Percentiles rank a stretch among this genome's conserved stretches.
phyloP scores from a whole-genome alignment of 768 basidiomycete genomes.

The Mycena chlorophos region DNA sequence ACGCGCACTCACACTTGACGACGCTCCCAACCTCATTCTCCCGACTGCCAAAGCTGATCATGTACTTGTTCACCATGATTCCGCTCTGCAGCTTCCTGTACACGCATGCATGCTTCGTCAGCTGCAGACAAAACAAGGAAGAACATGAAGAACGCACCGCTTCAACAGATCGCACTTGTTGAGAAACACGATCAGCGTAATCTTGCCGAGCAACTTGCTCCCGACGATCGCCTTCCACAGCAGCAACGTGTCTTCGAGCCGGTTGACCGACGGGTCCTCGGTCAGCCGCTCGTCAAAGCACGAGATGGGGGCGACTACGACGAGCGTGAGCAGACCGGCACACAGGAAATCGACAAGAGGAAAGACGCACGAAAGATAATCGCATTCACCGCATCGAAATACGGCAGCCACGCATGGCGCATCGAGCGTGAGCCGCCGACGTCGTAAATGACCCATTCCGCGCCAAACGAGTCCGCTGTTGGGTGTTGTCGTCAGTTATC shows the following conservation, averaged over 20 bases:
- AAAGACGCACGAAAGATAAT: conserved; percentile 68
- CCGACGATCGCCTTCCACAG: conserved; percentile 67
- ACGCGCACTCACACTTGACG: conserved; percentile 45
- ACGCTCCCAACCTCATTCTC: conserved; percentile 46
- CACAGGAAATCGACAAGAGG: neutral
- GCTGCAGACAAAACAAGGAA: neutral
- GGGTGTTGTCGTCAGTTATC: conserved; percentile 21
- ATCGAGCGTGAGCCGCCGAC: conserved; percentile 65
- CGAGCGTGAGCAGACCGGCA: conserved; percentile 24
- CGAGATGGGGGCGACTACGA: conserved; percentile 51
- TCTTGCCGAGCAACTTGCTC: conserved; percentile 56
- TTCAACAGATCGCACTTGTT: conserved; percentile 73
- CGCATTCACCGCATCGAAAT: conserved; percentile 71
- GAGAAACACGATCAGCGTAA: conserved; percentile 69
- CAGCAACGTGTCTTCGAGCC: conserved; percentile 70
- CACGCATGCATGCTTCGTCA: conserved; percentile 28
- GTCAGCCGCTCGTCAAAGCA: conserved; percentile 47
- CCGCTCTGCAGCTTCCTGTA: conserved; percentile 34
- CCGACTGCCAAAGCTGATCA: conserved; percentile 27
- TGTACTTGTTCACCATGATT: conserved; percentile 46
- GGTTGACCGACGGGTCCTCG: conserved; percentile 64
- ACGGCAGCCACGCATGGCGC: conserved; percentile 71
- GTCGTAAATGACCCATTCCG: conserved; percentile 69
- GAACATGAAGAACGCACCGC: conserved; percentile 20
- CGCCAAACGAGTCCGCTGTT: conserved; percentile 32